Percentiles rank a stretch among this genome's conserved stretches.
These are phyloP conservation scores for Melastoma malabathricum DNA, from an alignment of 345 rosid species.

Conservation along the genomic window DNA sequence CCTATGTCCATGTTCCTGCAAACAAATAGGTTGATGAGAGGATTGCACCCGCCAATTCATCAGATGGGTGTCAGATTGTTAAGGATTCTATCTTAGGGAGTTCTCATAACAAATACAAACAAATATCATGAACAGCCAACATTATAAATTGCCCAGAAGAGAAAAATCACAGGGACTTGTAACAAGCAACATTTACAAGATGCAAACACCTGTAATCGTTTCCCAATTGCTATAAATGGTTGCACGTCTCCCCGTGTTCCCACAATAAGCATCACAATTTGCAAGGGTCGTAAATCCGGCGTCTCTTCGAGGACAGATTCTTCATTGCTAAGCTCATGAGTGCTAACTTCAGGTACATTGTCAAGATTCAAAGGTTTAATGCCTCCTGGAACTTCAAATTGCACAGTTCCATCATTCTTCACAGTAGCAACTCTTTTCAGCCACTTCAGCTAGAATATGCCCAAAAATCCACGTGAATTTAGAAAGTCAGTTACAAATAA, in stretches of 20 bases:
- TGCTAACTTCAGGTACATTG: conserved; percentile 15
- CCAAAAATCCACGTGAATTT: neutral
- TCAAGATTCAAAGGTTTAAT: conserved; percentile 16
- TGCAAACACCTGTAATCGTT: conserved; percentile 78
- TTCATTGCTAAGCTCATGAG: conserved; percentile 14
- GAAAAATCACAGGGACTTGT: too few species aligned
- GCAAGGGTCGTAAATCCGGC: conserved; percentile 43
- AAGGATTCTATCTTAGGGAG: neutral
- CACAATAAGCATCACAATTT: conserved; percentile 50
- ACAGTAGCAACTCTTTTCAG: conserved; percentile 24
- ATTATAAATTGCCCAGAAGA: too few species aligned
- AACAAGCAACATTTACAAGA: too few species aligned
- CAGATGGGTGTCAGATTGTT: neutral
- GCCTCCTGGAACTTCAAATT: conserved; percentile 34
- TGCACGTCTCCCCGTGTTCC: conserved; percentile 93
- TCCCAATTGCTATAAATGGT: conserved; percentile 79
- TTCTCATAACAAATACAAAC: conserved; percentile 1
- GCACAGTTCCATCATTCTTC: conserved; percentile 39
- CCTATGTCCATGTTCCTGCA: conserved; percentile 56
- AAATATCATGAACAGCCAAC: conserved; percentile 2
- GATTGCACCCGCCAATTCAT: neutral
- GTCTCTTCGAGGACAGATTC: conserved; percentile 14
- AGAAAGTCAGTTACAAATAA: neutral
- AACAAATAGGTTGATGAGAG: conserved; percentile 1
- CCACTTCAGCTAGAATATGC: conserved; percentile 33